A percentile compares a stretch with the other conserved stretches of the same genome.
These are phyloP conservation scores for Candida pseudoviswanathii DNA, from an alignment of 1,139 yeast genomes.

Conservation along the genomic window DNA sequence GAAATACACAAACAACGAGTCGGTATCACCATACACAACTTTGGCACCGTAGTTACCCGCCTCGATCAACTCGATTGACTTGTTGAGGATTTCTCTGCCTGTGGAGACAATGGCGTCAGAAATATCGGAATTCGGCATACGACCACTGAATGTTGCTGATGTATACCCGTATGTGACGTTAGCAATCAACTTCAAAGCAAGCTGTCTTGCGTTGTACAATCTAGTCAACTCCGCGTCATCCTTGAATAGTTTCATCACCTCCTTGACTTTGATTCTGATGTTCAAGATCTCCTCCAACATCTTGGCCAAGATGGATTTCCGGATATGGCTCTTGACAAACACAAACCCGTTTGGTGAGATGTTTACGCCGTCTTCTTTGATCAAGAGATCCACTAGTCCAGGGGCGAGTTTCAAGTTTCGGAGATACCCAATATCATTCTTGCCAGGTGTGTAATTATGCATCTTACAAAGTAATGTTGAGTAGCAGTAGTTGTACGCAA, in stretches of 20 bases:
- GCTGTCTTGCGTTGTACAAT: conserved; percentile 73
- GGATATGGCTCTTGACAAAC: conserved; percentile 64
- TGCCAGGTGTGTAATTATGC: conserved; percentile 47
- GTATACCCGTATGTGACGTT: conserved; percentile 96
- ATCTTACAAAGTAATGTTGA: conserved; percentile 82
- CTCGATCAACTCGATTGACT: conserved; percentile 73
- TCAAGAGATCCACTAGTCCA: conserved; percentile 57
- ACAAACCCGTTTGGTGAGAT: conserved; percentile 87
- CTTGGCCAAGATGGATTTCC: conserved; percentile 76
- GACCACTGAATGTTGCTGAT: conserved; percentile 90
- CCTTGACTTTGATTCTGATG: conserved; percentile 76
- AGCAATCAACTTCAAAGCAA: conserved; percentile 87
- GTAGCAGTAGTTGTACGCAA: conserved; percentile 90
- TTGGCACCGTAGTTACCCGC: conserved; percentile 75
- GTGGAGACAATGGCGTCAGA: conserved; percentile 94
- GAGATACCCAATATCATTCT: conserved; percentile 41
- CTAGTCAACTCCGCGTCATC: conserved; percentile 50
- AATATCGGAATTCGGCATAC: conserved; percentile 95
- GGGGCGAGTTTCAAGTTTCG: conserved; percentile 50
- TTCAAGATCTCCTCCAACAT: conserved; percentile 84
- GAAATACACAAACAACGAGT: conserved; percentile 84
- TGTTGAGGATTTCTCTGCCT: conserved; percentile 79
- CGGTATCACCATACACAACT: conserved; percentile 97
- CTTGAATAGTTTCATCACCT: conserved; percentile 60
- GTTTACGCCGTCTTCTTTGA: conserved; percentile 51